Evolutionary conservation across 2,329 filamentous ascomycete genomes (phyloP).

Genomic region (Colletotrichum sp.): DNA sequence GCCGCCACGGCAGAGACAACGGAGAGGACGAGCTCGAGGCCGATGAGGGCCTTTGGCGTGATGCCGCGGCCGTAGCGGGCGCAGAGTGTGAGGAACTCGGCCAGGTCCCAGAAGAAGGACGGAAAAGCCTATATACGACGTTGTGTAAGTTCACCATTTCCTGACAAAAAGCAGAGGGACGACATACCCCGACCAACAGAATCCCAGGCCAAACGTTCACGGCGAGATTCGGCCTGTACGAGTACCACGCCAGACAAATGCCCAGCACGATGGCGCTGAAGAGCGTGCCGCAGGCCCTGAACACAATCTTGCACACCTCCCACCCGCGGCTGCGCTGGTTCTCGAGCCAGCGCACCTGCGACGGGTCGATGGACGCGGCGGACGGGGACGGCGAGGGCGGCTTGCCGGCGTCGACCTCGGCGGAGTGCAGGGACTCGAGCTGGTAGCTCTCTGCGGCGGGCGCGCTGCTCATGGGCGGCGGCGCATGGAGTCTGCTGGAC

Average conservation of each 20-base stretch:
- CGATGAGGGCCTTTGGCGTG: constrained; percentile 29
- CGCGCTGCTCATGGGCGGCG: constrained; percentile 6
- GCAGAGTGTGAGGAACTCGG: constrained; percentile 28
- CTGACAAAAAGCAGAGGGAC: neutral
- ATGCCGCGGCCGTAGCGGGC: constrained; percentile 27
- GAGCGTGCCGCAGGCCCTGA: constrained; percentile 21
- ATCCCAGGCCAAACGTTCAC: neutral
- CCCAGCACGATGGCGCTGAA: constrained; percentile 19
- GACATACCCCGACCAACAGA: neutral
- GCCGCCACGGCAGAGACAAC: neutral
- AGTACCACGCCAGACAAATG: neutral
- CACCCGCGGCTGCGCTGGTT: constrained; percentile 19
- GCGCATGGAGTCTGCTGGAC: neutral
- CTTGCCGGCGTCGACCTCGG: constrained; percentile 25
- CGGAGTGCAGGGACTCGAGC: constrained; percentile 12
- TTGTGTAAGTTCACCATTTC: too few species aligned
- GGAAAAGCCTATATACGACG: too few species aligned
- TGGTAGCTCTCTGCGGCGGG: constrained; percentile 10
- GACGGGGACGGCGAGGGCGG: neutral
- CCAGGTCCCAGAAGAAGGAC: constrained; percentile 26
- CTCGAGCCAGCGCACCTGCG: constrained; percentile 11
- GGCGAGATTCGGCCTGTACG: neutral
- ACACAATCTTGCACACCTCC: constrained; percentile 26
- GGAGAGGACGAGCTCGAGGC: constrained; percentile 27
- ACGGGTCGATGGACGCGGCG: constrained; percentile 16